Base-by-base conservation (phyloP, 768 basidiomycete species). In the Pleurotus sapidus region DNA sequence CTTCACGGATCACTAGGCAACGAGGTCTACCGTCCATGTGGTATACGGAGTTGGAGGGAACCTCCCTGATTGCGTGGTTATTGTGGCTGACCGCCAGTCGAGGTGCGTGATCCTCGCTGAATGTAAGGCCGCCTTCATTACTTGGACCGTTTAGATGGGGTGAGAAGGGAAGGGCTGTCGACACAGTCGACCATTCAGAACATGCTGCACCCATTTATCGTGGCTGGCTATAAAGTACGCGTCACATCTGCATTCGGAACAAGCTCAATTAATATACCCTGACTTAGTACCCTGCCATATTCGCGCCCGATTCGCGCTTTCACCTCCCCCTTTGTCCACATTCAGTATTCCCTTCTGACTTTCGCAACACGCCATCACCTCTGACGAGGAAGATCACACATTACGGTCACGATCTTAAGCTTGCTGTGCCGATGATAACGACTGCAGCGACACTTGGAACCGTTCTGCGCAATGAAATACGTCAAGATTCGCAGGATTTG, bases 301-400 rank as follows among this genome's bases (percentile, higher is more conserved):
- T 77, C 60, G 77, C 72, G 25, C 76, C 78, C 3, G 80, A 81
- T 57, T 59, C 69, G n/a, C 70, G 70, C 63, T 78, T 79, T 59
- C 64, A 70, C 40, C 65, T 81, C 9, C 78, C 80, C 1, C 53
- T 78, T 23, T 70, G 68, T 23, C 65, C 63, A 25, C 64, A 66
- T 11, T 57, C 66, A 17, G 66, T 69, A 9, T 61, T 60, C 30
- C 38, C 62, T 27, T 45, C 60, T 30, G 57, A 61, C 24, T 42
- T 55, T 55, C 64, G 64, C 43, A 72, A 73, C n/a, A 67, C 73
- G 3, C 70, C 74, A 8, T 62, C 60, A 5, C 71, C 76, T 9
- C 63, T 67, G 8, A 58, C 62, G 15, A 59, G 71, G 14, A 70
- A 69, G 37, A 69, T 80, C 46, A 56, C 61, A 2, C 76, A 83